Evolutionary conservation across 78 protist genomes (phyloP).

Genomic region (Polysphondylium violaceum): DNA sequence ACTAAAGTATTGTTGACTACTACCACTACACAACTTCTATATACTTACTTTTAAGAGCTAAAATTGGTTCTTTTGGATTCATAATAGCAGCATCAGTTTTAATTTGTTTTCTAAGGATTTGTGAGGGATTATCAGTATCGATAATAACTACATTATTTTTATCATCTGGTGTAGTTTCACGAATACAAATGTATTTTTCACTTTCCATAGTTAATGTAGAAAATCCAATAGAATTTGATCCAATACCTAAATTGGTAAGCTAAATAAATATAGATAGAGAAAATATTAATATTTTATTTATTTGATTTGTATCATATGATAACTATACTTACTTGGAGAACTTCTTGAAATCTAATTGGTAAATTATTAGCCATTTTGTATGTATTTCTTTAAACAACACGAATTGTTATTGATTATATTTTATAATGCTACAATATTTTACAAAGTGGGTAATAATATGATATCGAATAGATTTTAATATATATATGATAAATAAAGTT

Average conservation of each 20-base stretch:
- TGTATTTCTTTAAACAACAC: not conserved
- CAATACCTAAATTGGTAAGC: conserved; percentile 87
- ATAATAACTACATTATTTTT: conserved; percentile 89
- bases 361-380: conserved; percentile 36
- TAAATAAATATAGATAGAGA: not conserved
- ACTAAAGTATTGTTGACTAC: not conserved
- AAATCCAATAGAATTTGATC: conserved; percentile 87
- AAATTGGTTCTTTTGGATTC: conserved; percentile 95
- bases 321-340: conserved; percentile 66
- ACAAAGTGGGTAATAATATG: too few relatives aligned
- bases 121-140: conserved; percentile 88
- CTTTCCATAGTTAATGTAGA: conserved; percentile 95
- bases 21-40: not conserved
- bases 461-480: conserved; percentile 1
- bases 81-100: conserved; percentile 97
- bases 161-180: conserved; percentile 89
- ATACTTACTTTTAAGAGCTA: conserved; percentile 95
- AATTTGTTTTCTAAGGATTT: conserved; percentile 89
- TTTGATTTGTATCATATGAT: not conserved
- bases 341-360: conserved; percentile 82
- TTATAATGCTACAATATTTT: not conserved
- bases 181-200: conserved; percentile 96
- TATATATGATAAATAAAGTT: not conserved
- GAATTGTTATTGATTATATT: not conserved
- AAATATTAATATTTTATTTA: not conserved